A percentile compares a stretch with the other conserved stretches of the same genome.
Conservation (phyloP, 768 basidiomycete species). For the Leccinum truebloodii region DNA sequence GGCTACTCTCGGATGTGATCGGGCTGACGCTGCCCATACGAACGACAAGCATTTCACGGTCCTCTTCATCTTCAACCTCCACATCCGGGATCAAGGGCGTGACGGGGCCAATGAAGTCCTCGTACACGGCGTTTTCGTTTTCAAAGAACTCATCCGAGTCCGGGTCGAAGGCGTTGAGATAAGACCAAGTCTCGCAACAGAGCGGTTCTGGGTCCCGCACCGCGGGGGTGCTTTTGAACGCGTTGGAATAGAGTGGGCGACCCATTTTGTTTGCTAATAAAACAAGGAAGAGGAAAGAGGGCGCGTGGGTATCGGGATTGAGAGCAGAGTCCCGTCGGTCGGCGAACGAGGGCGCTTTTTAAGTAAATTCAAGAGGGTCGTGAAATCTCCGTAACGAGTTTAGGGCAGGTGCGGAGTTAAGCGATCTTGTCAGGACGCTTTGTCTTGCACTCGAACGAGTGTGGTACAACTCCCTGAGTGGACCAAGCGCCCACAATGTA, state of each 20-base stretch:
- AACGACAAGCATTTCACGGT: slow-evolving; percentile 34
- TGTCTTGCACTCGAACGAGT: no score
- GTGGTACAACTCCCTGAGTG: no score
- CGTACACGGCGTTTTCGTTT: slow-evolving; percentile 57
- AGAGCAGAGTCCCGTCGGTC: not conserved
- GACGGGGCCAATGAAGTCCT: slow-evolving; percentile 59
- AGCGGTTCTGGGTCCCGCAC: slow-evolving; percentile 46
- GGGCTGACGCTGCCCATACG: slow-evolving; percentile 38
- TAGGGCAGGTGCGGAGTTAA: slow-evolving; percentile 39
- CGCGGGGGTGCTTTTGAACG: slow-evolving; percentile 38
- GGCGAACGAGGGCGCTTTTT: slow-evolving; percentile 14
- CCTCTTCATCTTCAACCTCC: slow-evolving; percentile 26
- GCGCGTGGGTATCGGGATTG: slow-evolving; percentile 12
- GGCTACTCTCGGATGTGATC: slow-evolving; percentile 41
- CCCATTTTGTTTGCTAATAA: slow-evolving; percentile 48
- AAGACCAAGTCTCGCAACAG: slow-evolving; percentile 59
- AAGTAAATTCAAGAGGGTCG: slow-evolving; percentile 9
- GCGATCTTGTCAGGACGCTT: slow-evolving; percentile 9
- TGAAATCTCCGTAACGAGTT: slow-evolving; percentile 14
- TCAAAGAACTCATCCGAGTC: slow-evolving; percentile 79
- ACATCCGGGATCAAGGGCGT: slow-evolving; percentile 5
- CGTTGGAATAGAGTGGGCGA: slow-evolving; percentile 57
- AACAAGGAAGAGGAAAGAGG: slow-evolving; percentile 19
- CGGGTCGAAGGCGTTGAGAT: slow-evolving; percentile 70
- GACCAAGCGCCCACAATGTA: no score